phyloP scores from a whole-genome alignment of 371 early-diverging fungal genomes.

The Coemansia sp. region DNA sequence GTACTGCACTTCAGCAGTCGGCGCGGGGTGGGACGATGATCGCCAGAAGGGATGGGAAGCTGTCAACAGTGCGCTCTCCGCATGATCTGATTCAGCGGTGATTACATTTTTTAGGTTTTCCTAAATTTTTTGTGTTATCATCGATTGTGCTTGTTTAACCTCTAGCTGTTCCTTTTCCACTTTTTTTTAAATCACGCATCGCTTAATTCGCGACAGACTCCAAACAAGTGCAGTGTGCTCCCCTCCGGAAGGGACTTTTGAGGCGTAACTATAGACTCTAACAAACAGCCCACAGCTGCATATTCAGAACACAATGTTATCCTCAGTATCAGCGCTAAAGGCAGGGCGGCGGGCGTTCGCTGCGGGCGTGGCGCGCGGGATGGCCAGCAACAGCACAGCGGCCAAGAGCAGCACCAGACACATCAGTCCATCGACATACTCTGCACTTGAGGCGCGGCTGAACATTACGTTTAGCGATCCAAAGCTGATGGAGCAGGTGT shows the following conservation, averaged over 20 bases:
- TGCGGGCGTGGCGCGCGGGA: slow-evolving; percentile 9
- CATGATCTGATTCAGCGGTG: neutral
- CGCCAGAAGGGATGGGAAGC: slow-evolving; percentile 25
- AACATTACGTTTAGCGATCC: slow-evolving; percentile 54
- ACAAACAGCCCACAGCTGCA: too few species aligned
- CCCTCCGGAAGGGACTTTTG: too few species aligned
- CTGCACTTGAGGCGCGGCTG: slow-evolving; percentile 40
- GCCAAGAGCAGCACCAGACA: neutral
- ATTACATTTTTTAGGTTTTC: neutral
- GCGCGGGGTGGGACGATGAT: slow-evolving; percentile 11
- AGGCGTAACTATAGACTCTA: too few species aligned
- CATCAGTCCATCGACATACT: slow-evolving; percentile 18
- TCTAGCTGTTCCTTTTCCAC: neutral
- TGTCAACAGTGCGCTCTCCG: slow-evolving; percentile 18
- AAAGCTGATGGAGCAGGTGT: slow-evolving; percentile 58
- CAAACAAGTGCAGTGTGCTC: too few species aligned
- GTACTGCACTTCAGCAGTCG: slow-evolving; percentile 14
- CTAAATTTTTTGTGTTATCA: neutral
- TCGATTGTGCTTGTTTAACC: neutral
- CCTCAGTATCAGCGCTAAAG: neutral
- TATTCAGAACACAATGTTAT: neutral
- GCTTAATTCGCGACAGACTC: neutral
- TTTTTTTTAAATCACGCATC: neutral
- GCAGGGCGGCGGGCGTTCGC: neutral
- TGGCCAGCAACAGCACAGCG: slow-evolving; percentile 13